Evolutionary conservation across 2,329 filamentous ascomycete genomes (phyloP).

Genomic region (Exophiala aquamarina): DNA sequence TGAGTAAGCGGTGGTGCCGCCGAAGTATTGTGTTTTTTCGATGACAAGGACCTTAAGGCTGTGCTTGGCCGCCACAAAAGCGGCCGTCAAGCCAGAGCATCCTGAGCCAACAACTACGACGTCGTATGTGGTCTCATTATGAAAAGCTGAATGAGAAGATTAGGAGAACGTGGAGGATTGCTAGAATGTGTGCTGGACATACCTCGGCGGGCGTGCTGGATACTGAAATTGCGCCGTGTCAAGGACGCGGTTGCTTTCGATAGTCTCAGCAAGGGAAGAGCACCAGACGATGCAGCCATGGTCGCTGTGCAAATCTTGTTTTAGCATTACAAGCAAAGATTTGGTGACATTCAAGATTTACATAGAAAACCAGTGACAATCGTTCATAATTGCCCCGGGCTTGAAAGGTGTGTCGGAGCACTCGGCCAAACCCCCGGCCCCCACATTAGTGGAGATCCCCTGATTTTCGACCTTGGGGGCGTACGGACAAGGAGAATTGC

Average conservation of each 20-base stretch:
- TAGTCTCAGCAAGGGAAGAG: not conserved
- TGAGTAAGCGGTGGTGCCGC: conserved; percentile 37
- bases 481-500: too few relatives aligned
- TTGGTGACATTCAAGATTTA: too few relatives aligned
- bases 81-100: conserved; percentile 34
- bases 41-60: conserved; percentile 32
- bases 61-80: conserved; percentile 30
- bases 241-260: not conserved
- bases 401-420: too few relatives aligned
- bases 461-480: too few relatives aligned
- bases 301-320: not conserved
- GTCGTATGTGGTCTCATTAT: conserved; percentile 16
- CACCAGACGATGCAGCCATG: conserved; percentile 1
- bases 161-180: not conserved
- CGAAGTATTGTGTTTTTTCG: conserved; percentile 36
- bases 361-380: too few relatives aligned
- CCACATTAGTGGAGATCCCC: too few relatives aligned
- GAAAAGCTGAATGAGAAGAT: not conserved
- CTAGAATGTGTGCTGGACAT: not conserved
- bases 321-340: too few relatives aligned
- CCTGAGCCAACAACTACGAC: conserved; percentile 38
- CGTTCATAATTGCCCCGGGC: too few relatives aligned
- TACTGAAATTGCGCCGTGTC: conserved; percentile 1
- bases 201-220: not conserved
- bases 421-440: too few relatives aligned